Conservation (phyloP, 2,329 filamentous ascomycete species). For the Cladophialophora psammophila region DNA sequence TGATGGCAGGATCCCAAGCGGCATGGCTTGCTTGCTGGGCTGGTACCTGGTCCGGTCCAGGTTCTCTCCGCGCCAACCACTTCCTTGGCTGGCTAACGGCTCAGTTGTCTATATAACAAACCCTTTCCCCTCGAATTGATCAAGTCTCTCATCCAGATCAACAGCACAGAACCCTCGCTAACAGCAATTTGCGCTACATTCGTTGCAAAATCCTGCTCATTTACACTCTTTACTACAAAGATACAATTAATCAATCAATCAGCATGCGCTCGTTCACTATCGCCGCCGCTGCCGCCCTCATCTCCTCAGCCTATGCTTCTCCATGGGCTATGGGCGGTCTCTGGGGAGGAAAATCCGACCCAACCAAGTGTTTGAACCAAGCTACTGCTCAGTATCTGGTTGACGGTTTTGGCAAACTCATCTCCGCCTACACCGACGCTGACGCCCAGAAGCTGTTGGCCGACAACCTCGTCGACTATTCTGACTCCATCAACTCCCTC, state of each 20-base stretch:
- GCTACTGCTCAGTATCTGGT: slow-evolving; percentile 29
- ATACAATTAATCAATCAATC: slow-evolving; percentile 18
- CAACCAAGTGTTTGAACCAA: slow-evolving; percentile 32
- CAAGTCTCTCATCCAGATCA: neutral
- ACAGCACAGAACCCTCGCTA: slow-evolving; percentile 14
- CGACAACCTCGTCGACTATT: slow-evolving; percentile 43
- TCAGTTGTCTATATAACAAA: slow-evolving; percentile 20
- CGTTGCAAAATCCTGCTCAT: slow-evolving; percentile 1
- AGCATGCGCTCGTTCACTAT: slow-evolving; percentile 35
- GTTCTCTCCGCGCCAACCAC: slow-evolving; percentile 7
- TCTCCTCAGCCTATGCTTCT: slow-evolving; percentile 30
- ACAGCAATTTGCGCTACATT: slow-evolving; percentile 15
- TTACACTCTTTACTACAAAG: slow-evolving; percentile 9
- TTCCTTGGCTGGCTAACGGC: neutral
- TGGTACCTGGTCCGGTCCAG: neutral
- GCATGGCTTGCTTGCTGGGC: neutral
- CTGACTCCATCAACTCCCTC: slow-evolving; percentile 47
- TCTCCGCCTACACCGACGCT: slow-evolving; percentile 33
- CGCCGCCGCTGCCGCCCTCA: slow-evolving; percentile 31
- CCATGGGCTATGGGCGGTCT: slow-evolving; percentile 27
- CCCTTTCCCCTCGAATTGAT: neutral
- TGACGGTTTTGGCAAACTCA: slow-evolving; percentile 29
- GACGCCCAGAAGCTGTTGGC: slow-evolving; percentile 37
- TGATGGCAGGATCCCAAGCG: slow-evolving; percentile 5
- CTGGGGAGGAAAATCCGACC: slow-evolving; percentile 27